phyloP scores from a whole-genome alignment of 2,329 filamentous ascomycete species.

The Nectriaceae sp. region DNA sequence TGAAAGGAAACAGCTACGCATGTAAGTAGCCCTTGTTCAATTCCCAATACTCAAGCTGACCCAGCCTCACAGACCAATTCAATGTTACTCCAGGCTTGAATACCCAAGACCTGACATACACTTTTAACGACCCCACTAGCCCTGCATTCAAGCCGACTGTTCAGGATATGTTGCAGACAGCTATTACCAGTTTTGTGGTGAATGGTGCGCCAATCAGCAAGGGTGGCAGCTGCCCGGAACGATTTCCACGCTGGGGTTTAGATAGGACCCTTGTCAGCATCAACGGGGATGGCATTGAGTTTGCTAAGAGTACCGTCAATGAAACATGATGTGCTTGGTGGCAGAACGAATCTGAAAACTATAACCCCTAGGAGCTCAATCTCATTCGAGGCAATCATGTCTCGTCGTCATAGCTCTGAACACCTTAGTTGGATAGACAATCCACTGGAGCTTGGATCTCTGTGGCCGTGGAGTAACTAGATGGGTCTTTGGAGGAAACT shows the following conservation, averaged over 20 bases:
- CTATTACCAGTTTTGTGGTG: constrained; percentile 8
- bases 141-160: constrained; percentile 1
- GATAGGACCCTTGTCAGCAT: constrained; percentile 6
- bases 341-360: no score
- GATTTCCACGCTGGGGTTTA: constrained; percentile 4
- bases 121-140: constrained; percentile 5
- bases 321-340: constrained; percentile 38
- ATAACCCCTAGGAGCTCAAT: no score
- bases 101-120: constrained; percentile 14
- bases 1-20: constrained; percentile 6
- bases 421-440: no score
- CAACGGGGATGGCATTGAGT: not conserved
- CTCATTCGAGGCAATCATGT: no score
- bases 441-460: no score
- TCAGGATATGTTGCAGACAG: constrained; percentile 6
- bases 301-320: constrained; percentile 1
- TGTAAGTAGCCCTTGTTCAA: constrained; percentile 8
- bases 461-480: no score
- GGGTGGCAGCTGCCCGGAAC: not conserved
- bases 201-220: constrained; percentile 1
- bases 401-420: no score
- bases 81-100: constrained; percentile 12
- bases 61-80: constrained; percentile 7
- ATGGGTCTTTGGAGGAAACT: no score
- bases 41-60: not conserved